These are phyloP conservation scores for Tolypocladium amazonense DNA, from an alignment of 2,329 filamentous ascomycete species.

Conservation along the genomic window DNA sequence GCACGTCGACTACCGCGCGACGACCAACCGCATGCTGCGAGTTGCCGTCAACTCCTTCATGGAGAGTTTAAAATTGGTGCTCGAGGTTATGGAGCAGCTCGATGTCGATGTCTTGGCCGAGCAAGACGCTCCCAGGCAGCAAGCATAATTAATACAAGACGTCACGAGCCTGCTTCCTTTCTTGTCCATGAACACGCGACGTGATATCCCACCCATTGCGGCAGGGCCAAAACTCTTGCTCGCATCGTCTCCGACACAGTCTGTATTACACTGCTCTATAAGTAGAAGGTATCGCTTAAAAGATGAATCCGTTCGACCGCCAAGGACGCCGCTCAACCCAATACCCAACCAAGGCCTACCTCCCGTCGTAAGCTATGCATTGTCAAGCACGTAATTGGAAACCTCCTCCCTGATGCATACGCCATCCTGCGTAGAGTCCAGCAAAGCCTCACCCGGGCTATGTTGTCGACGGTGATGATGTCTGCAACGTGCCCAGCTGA, in stretches of 20 bases:
- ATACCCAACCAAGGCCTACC: not conserved
- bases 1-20: constrained; percentile 68
- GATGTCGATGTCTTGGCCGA: constrained; percentile 66
- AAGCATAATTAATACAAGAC: not conserved
- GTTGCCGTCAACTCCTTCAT: constrained; percentile 96
- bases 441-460: not conserved
- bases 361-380: not conserved
- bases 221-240: not conserved
- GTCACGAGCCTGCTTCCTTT: not conserved
- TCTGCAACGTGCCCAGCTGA: constrained; percentile 17
- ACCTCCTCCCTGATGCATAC: not conserved
- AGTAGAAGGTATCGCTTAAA: not conserved
- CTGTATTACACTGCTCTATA: not conserved
- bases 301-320: not conserved
- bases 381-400: not conserved
- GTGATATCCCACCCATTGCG: not conserved
- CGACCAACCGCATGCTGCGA: constrained; percentile 91
- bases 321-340: not conserved
- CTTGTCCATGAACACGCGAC: not conserved
- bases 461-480: not conserved
- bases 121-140: constrained; percentile 7
- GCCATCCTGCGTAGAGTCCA: not conserved
- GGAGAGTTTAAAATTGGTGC: constrained; percentile 73
- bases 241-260: not conserved
- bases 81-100: constrained; percentile 84